A percentile compares a stretch with the other conserved stretches of the same genome.
Conservation (phyloP, 495 filamentous ascomycete species). For the Penicillium tannophilum region DNA sequence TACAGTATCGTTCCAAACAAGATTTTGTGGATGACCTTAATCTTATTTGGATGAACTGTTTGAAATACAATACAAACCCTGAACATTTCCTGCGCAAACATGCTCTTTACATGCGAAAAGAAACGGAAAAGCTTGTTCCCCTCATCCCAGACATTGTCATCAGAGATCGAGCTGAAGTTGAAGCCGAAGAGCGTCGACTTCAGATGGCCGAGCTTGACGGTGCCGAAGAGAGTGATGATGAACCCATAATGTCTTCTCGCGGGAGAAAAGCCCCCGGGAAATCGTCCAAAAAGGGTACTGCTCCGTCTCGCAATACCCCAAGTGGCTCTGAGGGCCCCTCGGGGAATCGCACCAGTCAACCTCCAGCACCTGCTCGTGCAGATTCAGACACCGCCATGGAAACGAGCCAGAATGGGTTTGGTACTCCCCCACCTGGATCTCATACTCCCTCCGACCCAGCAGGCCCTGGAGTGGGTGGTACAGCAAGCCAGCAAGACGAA, state of each 20-base stretch:
- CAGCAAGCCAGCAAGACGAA: conserved; percentile 75
- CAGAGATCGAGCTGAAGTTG: conserved; percentile 87
- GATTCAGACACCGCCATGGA: conserved; percentile 66
- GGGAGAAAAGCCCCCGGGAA: conserved; percentile 86
- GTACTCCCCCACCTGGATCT: conserved; percentile 75
- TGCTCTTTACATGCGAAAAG: conserved; percentile 93
- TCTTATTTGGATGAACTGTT: conserved; percentile 94
- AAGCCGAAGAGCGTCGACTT: conserved; percentile 89
- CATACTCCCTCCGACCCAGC: conserved; percentile 76
- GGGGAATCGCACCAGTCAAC: conserved; percentile 55
- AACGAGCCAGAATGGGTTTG: conserved; percentile 79
- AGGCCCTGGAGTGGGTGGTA: conserved; percentile 56
- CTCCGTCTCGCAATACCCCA: conserved; percentile 68
- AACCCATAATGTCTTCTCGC: conserved; percentile 96
- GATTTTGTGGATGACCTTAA: conserved; percentile 94
- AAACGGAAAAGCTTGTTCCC: conserved; percentile 92
- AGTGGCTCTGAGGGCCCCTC: conserved; percentile 73
- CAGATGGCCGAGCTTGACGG: conserved; percentile 78
- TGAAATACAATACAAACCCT: conserved; percentile 91
- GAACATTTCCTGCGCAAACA: conserved; percentile 88
- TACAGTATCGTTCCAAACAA: conserved; percentile 88
- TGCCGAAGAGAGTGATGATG: conserved; percentile 90
- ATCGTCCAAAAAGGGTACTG: conserved; percentile 71
- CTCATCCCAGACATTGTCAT: conserved; percentile 92
- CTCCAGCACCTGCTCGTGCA: conserved; percentile 52